These are phyloP conservation scores for Huntiella abstrusa DNA, from an alignment of 2,329 filamentous ascomycete genomes.

Conservation along the genomic window DNA sequence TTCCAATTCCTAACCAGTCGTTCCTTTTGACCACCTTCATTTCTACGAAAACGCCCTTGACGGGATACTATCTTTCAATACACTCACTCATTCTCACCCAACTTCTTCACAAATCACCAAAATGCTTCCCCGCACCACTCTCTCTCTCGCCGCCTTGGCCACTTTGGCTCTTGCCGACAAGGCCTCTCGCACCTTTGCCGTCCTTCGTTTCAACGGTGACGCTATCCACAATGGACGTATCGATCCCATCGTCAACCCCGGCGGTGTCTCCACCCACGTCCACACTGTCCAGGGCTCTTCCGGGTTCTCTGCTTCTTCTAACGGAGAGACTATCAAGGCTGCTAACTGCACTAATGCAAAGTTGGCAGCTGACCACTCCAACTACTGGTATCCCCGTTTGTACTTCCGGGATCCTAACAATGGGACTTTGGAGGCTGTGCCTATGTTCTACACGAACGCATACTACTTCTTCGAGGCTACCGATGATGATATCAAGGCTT, in stretches of 20 bases:
- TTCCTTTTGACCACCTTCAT: not conserved
- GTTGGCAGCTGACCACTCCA: constrained; percentile 48
- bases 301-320: constrained; percentile 43
- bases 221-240: constrained; percentile 41
- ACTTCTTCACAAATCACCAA: not conserved
- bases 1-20: not conserved
- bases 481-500: constrained; percentile 47
- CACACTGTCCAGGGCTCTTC: constrained; percentile 56
- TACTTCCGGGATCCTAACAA: constrained; percentile 48
- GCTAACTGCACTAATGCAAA: constrained; percentile 55
- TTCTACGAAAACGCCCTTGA: not conserved
- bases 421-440: constrained; percentile 44
- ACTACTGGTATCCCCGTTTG: constrained; percentile 60
- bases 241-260: constrained; percentile 52
- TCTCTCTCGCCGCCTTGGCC: constrained; percentile 11
- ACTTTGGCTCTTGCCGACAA: constrained; percentile 20
- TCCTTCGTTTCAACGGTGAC: constrained; percentile 51
- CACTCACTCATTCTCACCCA: not conserved
- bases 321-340: constrained; percentile 35
- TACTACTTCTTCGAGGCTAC: constrained; percentile 58
- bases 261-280: constrained; percentile 38
- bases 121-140: not conserved
- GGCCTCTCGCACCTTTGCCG: constrained; percentile 38
- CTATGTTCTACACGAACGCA: constrained; percentile 52
- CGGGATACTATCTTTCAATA: not conserved